Conservation (phyloP, 192 early-diverging fungal genomes). For the Coemansia sp. region DNA sequence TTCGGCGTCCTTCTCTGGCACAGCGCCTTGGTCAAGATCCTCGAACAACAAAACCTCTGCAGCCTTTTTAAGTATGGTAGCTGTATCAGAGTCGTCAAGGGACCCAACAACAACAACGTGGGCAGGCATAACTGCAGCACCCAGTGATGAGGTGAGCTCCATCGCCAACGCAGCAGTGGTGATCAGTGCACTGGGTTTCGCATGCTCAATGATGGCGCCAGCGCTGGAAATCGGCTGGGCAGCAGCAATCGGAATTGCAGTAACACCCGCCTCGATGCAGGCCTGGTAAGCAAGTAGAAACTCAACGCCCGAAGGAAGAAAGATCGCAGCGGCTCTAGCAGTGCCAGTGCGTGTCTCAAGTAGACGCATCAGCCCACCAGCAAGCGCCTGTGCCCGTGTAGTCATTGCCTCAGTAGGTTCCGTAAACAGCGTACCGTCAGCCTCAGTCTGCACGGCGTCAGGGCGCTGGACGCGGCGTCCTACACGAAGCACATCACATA, state of each 20-base stretch:
- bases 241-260: slow-evolving; percentile 29
- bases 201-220: slow-evolving; percentile 20
- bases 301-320: slow-evolving; percentile 25
- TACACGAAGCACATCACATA: slow-evolving; percentile 30
- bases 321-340: slow-evolving; percentile 12
- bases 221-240: slow-evolving; percentile 10
- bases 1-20: slow-evolving; percentile 17
- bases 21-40: slow-evolving; percentile 28
- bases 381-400: slow-evolving; percentile 17
- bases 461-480: slow-evolving; percentile 14
- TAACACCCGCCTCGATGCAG: slow-evolving; percentile 39
- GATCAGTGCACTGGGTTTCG: slow-evolving; percentile 24
- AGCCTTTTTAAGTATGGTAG: slow-evolving; percentile 13
- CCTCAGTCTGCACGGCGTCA: slow-evolving; percentile 15
- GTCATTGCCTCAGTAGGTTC: slow-evolving; percentile 14
- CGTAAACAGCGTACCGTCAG: slow-evolving; percentile 9
- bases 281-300: slow-evolving; percentile 43
- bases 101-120: slow-evolving; percentile 20
- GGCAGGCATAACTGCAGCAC: slow-evolving; percentile 2
- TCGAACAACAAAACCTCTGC: slow-evolving; percentile 10
- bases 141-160: slow-evolving; percentile 10
- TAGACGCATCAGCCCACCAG: slow-evolving; percentile 19
- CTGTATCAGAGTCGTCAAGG: slow-evolving; percentile 20
- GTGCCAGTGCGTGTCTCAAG: background rate
- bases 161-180: slow-evolving; percentile 23